phyloP scores from a whole-genome alignment of 2,329 filamentous ascomycete species.

The Thielaviopsis musarum region DNA sequence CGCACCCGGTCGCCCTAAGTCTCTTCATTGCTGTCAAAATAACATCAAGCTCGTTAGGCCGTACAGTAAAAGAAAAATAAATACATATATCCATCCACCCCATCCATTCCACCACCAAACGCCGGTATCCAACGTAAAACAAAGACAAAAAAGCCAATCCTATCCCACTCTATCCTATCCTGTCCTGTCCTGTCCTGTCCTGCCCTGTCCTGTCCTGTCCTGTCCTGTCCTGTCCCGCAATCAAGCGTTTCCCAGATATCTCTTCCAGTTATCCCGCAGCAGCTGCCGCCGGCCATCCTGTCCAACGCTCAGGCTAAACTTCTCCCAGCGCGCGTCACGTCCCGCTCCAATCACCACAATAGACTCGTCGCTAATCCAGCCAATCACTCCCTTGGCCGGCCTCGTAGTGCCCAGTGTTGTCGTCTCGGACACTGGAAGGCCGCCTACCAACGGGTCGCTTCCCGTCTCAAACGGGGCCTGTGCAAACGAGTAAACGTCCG shows the following conservation, averaged over 20 bases:
- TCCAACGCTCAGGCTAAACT: conserved; percentile 54
- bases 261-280: conserved; percentile 64
- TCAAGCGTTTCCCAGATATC: conserved; percentile 41
- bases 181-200: no score
- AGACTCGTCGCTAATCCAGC: conserved; percentile 62
- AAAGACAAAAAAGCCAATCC: background rate
- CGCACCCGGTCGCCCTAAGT: background rate
- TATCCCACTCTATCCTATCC: background rate
- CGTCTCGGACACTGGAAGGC: conserved; percentile 26
- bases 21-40: background rate
- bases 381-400: conserved; percentile 67
- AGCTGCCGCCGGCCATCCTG: conserved; percentile 51
- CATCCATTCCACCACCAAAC: background rate
- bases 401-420: conserved; percentile 33
- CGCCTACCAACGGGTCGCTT: conserved; percentile 43
- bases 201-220: no score
- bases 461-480: conserved; percentile 69
- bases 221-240: background rate
- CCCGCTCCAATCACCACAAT: conserved; percentile 67
- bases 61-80: background rate
- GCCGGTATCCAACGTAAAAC: background rate
- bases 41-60: background rate
- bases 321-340: conserved; percentile 72
- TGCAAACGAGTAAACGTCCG: conserved; percentile 75
- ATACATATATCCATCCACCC: background rate